A percentile compares a stretch with the other conserved stretches of the same genome.
These are phyloP conservation scores for Cercospora sesami DNA, from an alignment of 2,329 filamentous ascomycete genomes.

Conservation along the genomic window DNA sequence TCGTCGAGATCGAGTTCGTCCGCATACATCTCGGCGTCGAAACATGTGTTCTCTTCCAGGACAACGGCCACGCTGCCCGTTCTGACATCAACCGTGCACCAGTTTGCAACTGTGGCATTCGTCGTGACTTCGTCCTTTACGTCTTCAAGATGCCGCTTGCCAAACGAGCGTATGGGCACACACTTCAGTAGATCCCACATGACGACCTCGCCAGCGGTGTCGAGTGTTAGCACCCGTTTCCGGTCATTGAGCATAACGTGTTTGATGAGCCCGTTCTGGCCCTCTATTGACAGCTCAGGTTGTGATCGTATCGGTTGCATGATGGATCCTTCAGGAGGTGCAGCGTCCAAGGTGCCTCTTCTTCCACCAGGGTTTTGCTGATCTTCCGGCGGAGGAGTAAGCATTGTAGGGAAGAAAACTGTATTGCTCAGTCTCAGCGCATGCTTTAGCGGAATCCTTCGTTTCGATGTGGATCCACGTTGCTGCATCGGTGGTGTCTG, in stretches of 20 bases:
- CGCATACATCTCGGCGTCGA: constrained; percentile 95
- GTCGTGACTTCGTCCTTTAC: constrained; percentile 86
- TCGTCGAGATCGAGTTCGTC: constrained; percentile 78
- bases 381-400: constrained; percentile 43
- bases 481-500: not conserved
- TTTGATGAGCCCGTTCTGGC: constrained; percentile 92
- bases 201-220: constrained; percentile 91
- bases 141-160: constrained; percentile 90
- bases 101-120: constrained; percentile 83
- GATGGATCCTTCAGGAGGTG: constrained; percentile 30
- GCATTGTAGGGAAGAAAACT: constrained; percentile 65
- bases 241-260: constrained; percentile 89
- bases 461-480: constrained; percentile 42
- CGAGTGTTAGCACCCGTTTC: constrained; percentile 82
- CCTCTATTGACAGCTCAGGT: constrained; percentile 69
- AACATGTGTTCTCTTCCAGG: constrained; percentile 91
- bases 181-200: constrained; percentile 94
- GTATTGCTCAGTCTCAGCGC: constrained; percentile 83
- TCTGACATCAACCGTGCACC: constrained; percentile 92
- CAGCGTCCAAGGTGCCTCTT: constrained; percentile 57
- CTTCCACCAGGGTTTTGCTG: constrained; percentile 41
- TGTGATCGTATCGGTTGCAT: constrained; percentile 44
- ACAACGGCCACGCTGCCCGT: constrained; percentile 90
- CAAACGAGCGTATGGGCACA: constrained; percentile 83
- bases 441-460: constrained; percentile 73